phyloP scores from a whole-genome alignment of 179 eudicot genomes.

The Dionaea muscipula region DNA sequence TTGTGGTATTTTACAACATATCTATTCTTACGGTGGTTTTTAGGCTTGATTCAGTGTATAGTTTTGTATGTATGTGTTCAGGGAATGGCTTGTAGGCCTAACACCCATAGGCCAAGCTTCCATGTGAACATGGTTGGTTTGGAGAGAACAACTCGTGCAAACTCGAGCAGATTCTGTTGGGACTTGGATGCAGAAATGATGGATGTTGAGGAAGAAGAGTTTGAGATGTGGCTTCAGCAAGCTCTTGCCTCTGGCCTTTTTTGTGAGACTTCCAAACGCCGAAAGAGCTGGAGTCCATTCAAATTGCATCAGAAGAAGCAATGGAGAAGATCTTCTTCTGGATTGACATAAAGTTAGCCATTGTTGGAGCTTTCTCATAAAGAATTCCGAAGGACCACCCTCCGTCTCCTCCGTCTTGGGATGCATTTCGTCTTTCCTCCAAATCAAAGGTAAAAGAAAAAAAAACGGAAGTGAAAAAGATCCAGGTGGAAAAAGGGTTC shows the following conservation, averaged over 20 bases:
- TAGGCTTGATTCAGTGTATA: neutral
- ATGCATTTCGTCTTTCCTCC: too few relatives aligned
- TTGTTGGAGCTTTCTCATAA: neutral
- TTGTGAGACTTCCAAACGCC: constrained; percentile 73
- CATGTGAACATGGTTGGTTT: constrained; percentile 97
- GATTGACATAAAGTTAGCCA: constrained; percentile 15
- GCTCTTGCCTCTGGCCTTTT: constrained; percentile 94
- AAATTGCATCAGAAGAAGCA: constrained; percentile 63
- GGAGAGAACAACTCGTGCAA: constrained; percentile 68
- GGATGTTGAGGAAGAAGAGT: constrained; percentile 78
- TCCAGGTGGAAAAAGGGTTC: too few relatives aligned
- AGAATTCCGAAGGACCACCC: neutral
- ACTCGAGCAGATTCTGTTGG: constrained; percentile 84
- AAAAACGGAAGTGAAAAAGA: too few relatives aligned
- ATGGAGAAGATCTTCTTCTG: constrained; percentile 54
- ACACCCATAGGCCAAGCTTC: constrained; percentile 87
- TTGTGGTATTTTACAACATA: too few relatives aligned
- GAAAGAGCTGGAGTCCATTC: constrained; percentile 96
- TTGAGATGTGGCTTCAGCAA: constrained; percentile 87
- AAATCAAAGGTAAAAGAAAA: too few relatives aligned
- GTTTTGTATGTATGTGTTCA: constrained; percentile 9
- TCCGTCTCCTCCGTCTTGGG: too few relatives aligned
- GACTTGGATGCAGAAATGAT: constrained; percentile 85
- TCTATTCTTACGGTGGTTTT: neutral
- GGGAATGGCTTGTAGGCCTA: constrained; percentile 99